phyloP scores from a whole-genome alignment of 164 flowering plant genomes.

The Macadamia integrifolia region DNA sequence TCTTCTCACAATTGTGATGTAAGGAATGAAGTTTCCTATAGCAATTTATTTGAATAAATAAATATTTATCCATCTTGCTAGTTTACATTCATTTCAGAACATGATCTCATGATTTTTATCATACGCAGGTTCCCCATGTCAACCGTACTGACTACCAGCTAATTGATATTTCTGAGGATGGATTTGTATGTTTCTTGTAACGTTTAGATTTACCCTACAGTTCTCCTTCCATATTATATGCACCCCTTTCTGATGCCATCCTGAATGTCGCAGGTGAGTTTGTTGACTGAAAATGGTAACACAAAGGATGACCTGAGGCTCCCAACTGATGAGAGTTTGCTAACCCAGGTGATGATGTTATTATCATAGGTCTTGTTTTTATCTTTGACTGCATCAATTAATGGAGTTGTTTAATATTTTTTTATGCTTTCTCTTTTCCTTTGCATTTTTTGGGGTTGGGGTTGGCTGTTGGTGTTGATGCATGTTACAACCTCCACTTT shows the following conservation, averaged over 20 bases:
- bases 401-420: too few species aligned
- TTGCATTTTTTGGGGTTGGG: too few species aligned
- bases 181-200: conserved; percentile 18
- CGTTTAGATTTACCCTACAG: not conserved
- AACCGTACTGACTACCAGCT: conserved; percentile 39
- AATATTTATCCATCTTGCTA: too few species aligned
- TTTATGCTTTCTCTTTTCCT: too few species aligned
- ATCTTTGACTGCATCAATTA: too few species aligned
- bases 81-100: too few species aligned
- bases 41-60: not conserved
- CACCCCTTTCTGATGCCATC: not conserved
- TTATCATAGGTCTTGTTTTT: too few species aligned
- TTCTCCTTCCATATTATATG: not conserved
- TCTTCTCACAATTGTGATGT: conserved; percentile 42
- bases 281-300: conserved; percentile 20
- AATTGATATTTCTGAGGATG: conserved; percentile 36
- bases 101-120: not conserved
- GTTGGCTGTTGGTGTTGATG: too few species aligned
- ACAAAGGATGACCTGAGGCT: conserved; percentile 23
- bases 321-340: conserved; percentile 20
- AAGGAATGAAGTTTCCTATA: conserved; percentile 4
- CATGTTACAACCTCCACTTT: too few species aligned
- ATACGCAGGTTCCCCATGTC: conserved; percentile 37
- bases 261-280: conserved; percentile 15
- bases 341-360: not conserved